Conservation (phyloP, 148 eudicot species). For the Rhododendron ovatum region DNA sequence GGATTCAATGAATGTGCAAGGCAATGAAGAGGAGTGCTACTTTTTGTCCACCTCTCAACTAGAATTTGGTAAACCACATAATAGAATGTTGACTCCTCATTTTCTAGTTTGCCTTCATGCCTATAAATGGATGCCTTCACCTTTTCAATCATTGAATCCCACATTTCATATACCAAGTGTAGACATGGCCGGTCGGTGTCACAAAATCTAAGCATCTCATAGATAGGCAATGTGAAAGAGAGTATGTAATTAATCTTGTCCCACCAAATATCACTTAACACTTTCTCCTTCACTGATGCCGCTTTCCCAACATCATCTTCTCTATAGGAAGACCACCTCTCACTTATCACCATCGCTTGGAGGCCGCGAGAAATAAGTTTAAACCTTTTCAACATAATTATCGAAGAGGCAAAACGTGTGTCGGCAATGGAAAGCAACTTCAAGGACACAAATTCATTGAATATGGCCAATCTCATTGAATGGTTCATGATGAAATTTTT, state of each 20-base stretch:
- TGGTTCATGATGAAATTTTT: no score
- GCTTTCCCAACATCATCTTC: neutral
- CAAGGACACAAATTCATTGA: no score
- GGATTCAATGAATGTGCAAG: neutral
- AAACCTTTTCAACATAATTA: no score
- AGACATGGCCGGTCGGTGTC: neutral
- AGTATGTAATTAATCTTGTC: neutral
- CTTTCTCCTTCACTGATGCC: neutral
- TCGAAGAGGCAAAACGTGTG: no score
- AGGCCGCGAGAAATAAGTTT: no score
- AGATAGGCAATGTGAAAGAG: neutral
- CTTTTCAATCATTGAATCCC: neutral
- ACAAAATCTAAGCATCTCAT: constrained; percentile 4
- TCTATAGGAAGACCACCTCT: neutral
- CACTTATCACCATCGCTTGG: neutral
- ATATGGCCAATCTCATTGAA: no score
- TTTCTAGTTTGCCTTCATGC: neutral
- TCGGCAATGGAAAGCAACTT: no score
- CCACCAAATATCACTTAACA: neutral
- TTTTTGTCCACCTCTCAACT: neutral
- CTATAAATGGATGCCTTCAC: neutral
- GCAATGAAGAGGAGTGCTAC: neutral
- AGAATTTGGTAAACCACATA: neutral
- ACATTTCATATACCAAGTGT: neutral
- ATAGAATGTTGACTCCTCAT: neutral